These are phyloP conservation scores for Sporothrix euskadiensis DNA, from an alignment of 2,329 filamentous ascomycete species.

Conservation along the genomic window DNA sequence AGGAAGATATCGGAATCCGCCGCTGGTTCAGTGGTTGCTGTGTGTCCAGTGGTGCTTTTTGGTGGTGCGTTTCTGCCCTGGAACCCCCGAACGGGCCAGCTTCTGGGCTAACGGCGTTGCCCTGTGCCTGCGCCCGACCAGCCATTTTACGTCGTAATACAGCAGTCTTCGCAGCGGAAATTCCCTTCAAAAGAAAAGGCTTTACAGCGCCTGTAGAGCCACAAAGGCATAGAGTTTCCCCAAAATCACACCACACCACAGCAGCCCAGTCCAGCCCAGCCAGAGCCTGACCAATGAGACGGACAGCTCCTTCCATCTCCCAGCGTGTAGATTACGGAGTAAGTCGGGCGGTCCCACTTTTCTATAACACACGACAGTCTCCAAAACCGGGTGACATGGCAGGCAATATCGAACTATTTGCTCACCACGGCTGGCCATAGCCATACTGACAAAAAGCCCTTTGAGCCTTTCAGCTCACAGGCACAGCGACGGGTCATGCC, in stretches of 20 bases:
- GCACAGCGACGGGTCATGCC: neutral
- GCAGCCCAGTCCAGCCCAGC: neutral
- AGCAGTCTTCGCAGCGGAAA: neutral
- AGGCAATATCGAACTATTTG: constrained; percentile 24
- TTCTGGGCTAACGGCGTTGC: neutral
- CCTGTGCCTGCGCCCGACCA: too few species aligned
- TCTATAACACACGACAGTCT: constrained; percentile 20
- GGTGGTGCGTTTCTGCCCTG: constrained; percentile 15
- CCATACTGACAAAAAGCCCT: neutral
- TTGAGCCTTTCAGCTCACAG: neutral
- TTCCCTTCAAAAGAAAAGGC: neutral
- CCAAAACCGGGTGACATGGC: constrained; percentile 26
- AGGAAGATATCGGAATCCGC: constrained; percentile 1
- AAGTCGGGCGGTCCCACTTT: neutral
- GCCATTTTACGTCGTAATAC: neutral
- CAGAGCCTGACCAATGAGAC: neutral
- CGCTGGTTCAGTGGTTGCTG: neutral
- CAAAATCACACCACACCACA: constrained; percentile 8
- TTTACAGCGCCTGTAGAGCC: neutral
- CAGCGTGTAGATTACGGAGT: neutral
- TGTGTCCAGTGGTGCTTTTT: neutral
- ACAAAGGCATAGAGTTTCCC: neutral
- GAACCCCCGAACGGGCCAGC: neutral
- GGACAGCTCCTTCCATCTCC: neutral
- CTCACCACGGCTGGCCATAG: neutral